phyloP scores from a whole-genome alignment of 2,329 filamentous ascomycete species.

The Endoconidiophora laricicola region DNA sequence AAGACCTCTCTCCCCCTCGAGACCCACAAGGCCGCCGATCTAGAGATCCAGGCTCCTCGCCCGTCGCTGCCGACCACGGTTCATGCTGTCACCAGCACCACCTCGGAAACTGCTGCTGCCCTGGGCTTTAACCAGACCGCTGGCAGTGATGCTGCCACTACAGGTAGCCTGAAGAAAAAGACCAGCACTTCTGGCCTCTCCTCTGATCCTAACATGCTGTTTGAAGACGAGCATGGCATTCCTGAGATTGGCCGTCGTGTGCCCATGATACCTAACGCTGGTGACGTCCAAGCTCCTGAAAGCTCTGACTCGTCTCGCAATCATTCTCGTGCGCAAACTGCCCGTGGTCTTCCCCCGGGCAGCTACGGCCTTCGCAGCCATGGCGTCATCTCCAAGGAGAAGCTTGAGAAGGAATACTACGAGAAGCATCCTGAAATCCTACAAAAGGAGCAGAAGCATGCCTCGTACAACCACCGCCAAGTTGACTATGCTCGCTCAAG shows the following conservation, averaged over 20 bases:
- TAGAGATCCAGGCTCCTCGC: slow-evolving; percentile 78
- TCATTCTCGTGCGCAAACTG: slow-evolving; percentile 59
- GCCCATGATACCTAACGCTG: slow-evolving; percentile 82
- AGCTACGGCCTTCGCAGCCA: slow-evolving; percentile 91
- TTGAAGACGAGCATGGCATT: slow-evolving; percentile 69
- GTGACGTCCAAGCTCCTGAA: slow-evolving; percentile 80
- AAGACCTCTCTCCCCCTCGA: slow-evolving; percentile 41
- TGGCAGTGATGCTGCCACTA: slow-evolving; percentile 17
- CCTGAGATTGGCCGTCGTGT: slow-evolving; percentile 85
- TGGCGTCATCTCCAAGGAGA: slow-evolving; percentile 56
- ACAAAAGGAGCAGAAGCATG: slow-evolving; percentile 52
- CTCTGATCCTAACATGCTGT: slow-evolving; percentile 36
- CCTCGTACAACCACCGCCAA: slow-evolving; percentile 35
- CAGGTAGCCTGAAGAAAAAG: slow-evolving; percentile 43
- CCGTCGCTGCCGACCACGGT: slow-evolving; percentile 65
- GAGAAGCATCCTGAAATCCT: slow-evolving; percentile 74
- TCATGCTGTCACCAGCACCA: slow-evolving; percentile 70
- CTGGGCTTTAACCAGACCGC: slow-evolving; percentile 54
- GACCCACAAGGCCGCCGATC: slow-evolving; percentile 57
- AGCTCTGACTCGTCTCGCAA: slow-evolving; percentile 27
- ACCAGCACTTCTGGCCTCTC: slow-evolving; percentile 6
- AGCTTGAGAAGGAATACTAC: slow-evolving; percentile 82
- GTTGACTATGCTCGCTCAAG: slow-evolving; percentile 74
- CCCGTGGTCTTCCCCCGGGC: slow-evolving; percentile 55
- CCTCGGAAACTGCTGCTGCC: slow-evolving; percentile 73